Conservation (phyloP, 176 grass and related monocot genomes). For the Sorghum bicolor region Sorghum_bicolor_NCBIv3 NC_012871.2:63712501-63713000, state of each 20-base stretch:
- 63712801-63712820: conserved; percentile 33
- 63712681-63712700: conserved; percentile 31
- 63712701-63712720: not conserved
- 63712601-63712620: not conserved
- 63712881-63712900: not conserved
- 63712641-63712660: conserved; percentile 46
- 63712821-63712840: not conserved
- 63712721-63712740: conserved; percentile 31
- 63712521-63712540: too few relatives aligned
- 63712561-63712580: too few relatives aligned
- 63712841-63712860: not conserved
- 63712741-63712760: not conserved
- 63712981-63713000: too few relatives aligned
- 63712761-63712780: conserved; percentile 36
- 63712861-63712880: not conserved
- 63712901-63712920: not conserved
- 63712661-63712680: conserved; percentile 26
- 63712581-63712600: too few relatives aligned
- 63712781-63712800: conserved; percentile 33
- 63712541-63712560: too few relatives aligned
- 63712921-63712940: not conserved
- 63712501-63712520: too few relatives aligned
- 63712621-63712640: conserved; percentile 24
- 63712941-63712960: not conserved
- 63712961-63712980: not conserved